phyloP scores from a whole-genome alignment of 768 basidiomycete genomes.

The Lentinula edodes region DNA sequence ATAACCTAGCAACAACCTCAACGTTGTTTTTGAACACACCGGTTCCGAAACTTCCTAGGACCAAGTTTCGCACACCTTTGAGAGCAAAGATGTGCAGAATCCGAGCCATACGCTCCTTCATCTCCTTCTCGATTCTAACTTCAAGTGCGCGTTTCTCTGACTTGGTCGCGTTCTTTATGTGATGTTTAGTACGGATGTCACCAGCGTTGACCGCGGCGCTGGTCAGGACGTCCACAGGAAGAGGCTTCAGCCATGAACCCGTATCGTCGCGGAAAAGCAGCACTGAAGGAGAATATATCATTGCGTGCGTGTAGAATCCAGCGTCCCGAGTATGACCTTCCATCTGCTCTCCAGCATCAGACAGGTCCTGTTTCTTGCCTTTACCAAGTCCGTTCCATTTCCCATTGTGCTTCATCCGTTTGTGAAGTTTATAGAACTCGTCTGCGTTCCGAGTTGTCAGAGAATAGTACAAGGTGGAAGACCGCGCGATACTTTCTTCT shows the following conservation, averaged over 20 bases:
- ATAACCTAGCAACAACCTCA: slow-evolving; percentile 50
- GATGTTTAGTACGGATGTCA: slow-evolving; percentile 25
- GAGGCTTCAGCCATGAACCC: slow-evolving; percentile 51
- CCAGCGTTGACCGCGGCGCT: slow-evolving; percentile 73
- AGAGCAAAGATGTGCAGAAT: slow-evolving; percentile 61
- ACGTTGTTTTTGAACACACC: slow-evolving; percentile 71
- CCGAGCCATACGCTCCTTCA: slow-evolving; percentile 70
- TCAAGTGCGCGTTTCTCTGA: slow-evolving; percentile 15
- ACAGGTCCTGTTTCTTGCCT: not conserved
- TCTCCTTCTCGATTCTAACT: slow-evolving; percentile 41
- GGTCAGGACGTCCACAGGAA: slow-evolving; percentile 61
- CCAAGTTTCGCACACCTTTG: slow-evolving; percentile 51
- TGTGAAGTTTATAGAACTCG: slow-evolving; percentile 61
- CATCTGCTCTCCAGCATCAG: not conserved
- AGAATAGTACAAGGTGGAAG: slow-evolving; percentile 63
- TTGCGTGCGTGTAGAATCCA: slow-evolving; percentile 71
- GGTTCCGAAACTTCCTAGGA: slow-evolving; percentile 74
- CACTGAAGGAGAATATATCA: slow-evolving; percentile 68
- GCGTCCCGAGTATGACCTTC: slow-evolving; percentile 17
- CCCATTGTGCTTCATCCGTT: slow-evolving; percentile 12
- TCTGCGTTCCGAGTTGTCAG: slow-evolving; percentile 50
- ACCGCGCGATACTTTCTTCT: slow-evolving; percentile 75
- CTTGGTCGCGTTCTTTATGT: slow-evolving; percentile 4
- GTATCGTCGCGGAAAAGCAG: slow-evolving; percentile 58
- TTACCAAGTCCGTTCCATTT: not conserved